Percentiles rank a stretch among this genome's conserved stretches.
Evolutionary conservation across 192 early-diverging fungal genomes (phyloP).

Genomic region (Backusella macrospora): DNA sequence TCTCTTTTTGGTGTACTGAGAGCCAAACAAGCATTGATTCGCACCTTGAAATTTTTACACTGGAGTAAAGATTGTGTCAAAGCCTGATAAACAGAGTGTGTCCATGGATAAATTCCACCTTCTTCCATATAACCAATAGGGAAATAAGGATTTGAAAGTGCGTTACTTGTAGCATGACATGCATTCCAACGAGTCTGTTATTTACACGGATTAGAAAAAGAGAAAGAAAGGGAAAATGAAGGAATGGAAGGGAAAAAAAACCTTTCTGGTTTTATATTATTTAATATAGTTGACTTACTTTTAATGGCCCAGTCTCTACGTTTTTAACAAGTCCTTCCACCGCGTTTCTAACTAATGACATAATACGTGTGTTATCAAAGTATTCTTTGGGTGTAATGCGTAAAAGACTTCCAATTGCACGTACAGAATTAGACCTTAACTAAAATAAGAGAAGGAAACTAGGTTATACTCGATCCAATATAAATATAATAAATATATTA

Average conservation of each 20-base stretch:
- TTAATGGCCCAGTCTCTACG: slow-evolving; percentile 63
- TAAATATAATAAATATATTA: slow-evolving; percentile 24
- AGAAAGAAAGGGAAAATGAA: background rate
- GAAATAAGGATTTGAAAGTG: slow-evolving; percentile 55
- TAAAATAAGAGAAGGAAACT: slow-evolving; percentile 23
- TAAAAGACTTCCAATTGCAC: slow-evolving; percentile 68
- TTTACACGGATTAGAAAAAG: background rate
- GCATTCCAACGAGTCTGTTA: slow-evolving; percentile 78
- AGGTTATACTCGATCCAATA: too few relatives aligned
- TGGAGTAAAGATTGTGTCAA: slow-evolving; percentile 53
- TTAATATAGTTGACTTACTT: slow-evolving; percentile 43
- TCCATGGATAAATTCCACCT: slow-evolving; percentile 49
- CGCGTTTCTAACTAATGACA: slow-evolving; percentile 49
- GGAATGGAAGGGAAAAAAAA: background rate
- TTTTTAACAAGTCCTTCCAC: slow-evolving; percentile 57
- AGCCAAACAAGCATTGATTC: slow-evolving; percentile 69
- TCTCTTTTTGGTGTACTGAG: slow-evolving; percentile 40
- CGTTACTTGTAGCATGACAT: slow-evolving; percentile 68
- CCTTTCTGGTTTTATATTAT: background rate
- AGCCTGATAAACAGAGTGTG: slow-evolving; percentile 51
- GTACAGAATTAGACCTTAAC: slow-evolving; percentile 72
- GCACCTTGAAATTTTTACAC: slow-evolving; percentile 80
- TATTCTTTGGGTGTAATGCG: slow-evolving; percentile 53
- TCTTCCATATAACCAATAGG: slow-evolving; percentile 57
- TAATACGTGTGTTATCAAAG: slow-evolving; percentile 45